phyloP scores from a whole-genome alignment of 768 basidiomycete genomes.

The Chalciporus sphaerocephalus region DNA sequence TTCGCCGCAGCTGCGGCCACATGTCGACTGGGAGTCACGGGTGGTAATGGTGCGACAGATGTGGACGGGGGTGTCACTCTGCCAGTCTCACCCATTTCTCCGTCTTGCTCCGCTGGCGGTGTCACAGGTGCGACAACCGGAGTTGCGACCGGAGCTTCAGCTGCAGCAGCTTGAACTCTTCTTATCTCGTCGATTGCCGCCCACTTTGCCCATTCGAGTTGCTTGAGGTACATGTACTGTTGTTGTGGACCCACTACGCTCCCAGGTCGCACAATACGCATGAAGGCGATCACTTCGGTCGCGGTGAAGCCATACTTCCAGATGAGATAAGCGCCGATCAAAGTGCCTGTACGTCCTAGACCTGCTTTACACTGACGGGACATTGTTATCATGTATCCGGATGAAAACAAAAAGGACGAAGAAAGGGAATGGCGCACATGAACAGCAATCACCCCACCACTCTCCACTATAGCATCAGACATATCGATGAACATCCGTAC shows the following conservation, averaged over 20 bases:
- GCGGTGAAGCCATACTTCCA: conserved; percentile 99
- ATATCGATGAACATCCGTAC: conserved; percentile 87
- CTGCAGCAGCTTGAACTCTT: conserved; percentile 38
- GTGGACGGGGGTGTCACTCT: conserved; percentile 30
- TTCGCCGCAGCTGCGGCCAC: conserved; percentile 65
- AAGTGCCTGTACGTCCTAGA: conserved; percentile 89
- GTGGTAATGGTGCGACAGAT: conserved; percentile 43
- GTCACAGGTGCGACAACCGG: conserved; percentile 69
- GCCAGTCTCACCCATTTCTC: conserved; percentile 50
- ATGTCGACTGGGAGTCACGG: conserved; percentile 79
- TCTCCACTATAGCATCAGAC: conserved; percentile 72
- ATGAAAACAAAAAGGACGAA: conserved; percentile 8
- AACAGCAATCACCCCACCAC: conserved; percentile 80
- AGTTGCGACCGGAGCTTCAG: conserved; percentile 37
- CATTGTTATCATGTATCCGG: conserved; percentile 19
- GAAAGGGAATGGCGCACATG: conserved; percentile 53
- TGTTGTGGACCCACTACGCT: conserved; percentile 90
- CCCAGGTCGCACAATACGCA: conserved; percentile 95
- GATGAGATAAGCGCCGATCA: conserved; percentile 96
- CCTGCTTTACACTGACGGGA: conserved; percentile 85
- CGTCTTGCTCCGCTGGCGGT: conserved; percentile 74
- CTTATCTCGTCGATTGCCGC: conserved; percentile 79
- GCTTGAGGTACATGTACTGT: conserved; percentile 93
- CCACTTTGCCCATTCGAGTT: conserved; percentile 92
- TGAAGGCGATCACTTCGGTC: conserved; percentile 92